Percentiles rank a stretch among this genome's conserved stretches.
phyloP scores from a whole-genome alignment of 805 yeast species.

The Komagataella kurtzmanii region DNA sequence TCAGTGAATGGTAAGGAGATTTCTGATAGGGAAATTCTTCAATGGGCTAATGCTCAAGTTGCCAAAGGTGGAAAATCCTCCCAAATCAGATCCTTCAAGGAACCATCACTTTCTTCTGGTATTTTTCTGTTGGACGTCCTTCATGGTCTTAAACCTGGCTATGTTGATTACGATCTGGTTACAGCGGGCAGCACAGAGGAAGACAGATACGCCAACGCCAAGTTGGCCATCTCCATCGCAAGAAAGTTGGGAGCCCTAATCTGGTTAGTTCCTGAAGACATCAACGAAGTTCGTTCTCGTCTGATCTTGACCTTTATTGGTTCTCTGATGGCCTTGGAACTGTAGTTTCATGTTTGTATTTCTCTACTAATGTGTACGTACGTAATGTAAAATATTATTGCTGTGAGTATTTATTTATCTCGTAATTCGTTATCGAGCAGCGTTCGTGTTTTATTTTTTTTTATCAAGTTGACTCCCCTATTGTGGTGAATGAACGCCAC shows the following conservation, averaged over 20 bases:
- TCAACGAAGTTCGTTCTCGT: slow-evolving; percentile 89
- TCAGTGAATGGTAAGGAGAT: slow-evolving; percentile 63
- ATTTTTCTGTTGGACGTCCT: slow-evolving; percentile 80
- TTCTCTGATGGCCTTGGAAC: slow-evolving; percentile 67
- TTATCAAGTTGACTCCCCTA: background rate
- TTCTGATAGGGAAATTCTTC: slow-evolving; percentile 74
- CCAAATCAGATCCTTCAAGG: slow-evolving; percentile 74
- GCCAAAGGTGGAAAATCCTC: slow-evolving; percentile 71
- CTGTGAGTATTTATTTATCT: background rate
- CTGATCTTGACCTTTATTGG: slow-evolving; percentile 91
- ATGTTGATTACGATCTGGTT: slow-evolving; percentile 91
- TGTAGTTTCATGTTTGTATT: background rate
- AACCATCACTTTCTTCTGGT: slow-evolving; percentile 61
- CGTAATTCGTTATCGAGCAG: background rate
- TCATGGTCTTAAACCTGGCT: slow-evolving; percentile 92
- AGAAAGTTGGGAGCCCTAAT: slow-evolving; percentile 95
- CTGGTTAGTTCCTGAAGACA: slow-evolving; percentile 99
- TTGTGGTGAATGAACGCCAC: background rate
- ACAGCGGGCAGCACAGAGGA: slow-evolving; percentile 68
- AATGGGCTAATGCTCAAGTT: slow-evolving; percentile 88
- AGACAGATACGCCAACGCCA: slow-evolving; percentile 86
- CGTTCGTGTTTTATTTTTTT: background rate
- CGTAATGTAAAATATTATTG: background rate
- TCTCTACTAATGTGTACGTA: background rate
- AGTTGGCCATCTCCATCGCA: slow-evolving; percentile 94